Percentiles rank a stretch among this genome's conserved stretches.
These are phyloP conservation scores for Candida khao-thaluensis DNA, from an alignment of 805 yeast species.

Conservation along the genomic window DNA sequence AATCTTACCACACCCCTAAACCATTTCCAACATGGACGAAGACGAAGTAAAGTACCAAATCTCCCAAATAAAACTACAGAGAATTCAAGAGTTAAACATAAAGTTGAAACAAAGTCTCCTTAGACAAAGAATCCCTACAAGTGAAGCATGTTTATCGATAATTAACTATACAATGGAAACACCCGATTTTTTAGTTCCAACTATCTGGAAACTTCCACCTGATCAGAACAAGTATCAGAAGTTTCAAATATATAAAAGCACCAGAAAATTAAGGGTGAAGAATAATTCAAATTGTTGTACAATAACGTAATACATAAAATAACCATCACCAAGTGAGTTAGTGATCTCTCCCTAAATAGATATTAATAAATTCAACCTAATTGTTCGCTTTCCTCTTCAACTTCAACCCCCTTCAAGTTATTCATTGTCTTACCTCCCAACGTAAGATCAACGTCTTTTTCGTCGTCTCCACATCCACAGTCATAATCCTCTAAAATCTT, in stretches of 20 bases:
- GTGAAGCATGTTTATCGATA: constrained; percentile 54
- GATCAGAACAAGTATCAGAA: constrained; percentile 35
- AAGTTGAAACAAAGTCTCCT: constrained; percentile 51
- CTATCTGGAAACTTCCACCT: constrained; percentile 37
- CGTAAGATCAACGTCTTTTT: constrained; percentile 47
- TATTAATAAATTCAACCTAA: constrained; percentile 28
- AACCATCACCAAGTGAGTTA: too few relatives aligned
- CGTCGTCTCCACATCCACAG: constrained; percentile 91
- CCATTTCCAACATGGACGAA: constrained; percentile 10
- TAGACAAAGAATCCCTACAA: constrained; percentile 61
- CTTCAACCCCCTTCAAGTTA: constrained; percentile 46
- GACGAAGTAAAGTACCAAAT: constrained; percentile 38
- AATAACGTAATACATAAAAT: constrained; percentile 17
- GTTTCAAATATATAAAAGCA: constrained; percentile 20
- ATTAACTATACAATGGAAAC: constrained; percentile 44
- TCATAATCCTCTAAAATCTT: constrained; percentile 86
- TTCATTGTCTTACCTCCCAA: constrained; percentile 32
- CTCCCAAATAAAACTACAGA: constrained; percentile 54
- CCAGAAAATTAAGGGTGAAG: constrained; percentile 7
- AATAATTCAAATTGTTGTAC: constrained; percentile 28
- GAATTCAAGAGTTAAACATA: constrained; percentile 57
- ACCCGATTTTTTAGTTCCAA: constrained; percentile 48
- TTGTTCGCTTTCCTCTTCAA: constrained; percentile 47
- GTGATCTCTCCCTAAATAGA: too few relatives aligned
- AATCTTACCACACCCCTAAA: not conserved